These are phyloP conservation scores for Rhizopogon salebrosus DNA, from an alignment of 768 basidiomycete genomes.

Conservation along the genomic window DNA sequence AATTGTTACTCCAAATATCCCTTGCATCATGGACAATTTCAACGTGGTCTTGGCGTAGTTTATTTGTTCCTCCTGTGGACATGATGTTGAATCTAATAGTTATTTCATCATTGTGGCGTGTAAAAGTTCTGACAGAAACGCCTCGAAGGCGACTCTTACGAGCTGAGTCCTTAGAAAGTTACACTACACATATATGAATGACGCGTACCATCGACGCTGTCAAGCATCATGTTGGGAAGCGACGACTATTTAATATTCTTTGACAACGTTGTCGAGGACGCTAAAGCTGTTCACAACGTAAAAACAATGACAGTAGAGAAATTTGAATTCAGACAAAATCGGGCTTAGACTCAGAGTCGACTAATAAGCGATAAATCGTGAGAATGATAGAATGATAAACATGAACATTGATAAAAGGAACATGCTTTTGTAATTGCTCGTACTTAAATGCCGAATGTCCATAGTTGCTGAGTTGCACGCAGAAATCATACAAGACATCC, in stretches of 20 bases:
- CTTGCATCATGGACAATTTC: not conserved
- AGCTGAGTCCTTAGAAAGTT: not conserved
- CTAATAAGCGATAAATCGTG: not conserved
- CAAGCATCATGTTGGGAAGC: not conserved
- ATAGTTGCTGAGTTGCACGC: not conserved
- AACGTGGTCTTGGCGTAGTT: not conserved
- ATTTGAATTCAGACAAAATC: too few relatives aligned
- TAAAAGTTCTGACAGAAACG: not conserved
- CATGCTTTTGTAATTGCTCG: too few relatives aligned
- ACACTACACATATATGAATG: not conserved
- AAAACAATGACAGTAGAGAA: not conserved
- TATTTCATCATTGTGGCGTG: not conserved
- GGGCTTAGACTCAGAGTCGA: not conserved
- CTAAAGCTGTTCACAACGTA: not conserved
- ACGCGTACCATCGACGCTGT: not conserved
- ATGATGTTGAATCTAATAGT: not conserved
- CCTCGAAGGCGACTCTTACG: not conserved
- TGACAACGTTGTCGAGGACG: not conserved
- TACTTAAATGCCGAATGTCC: too few relatives aligned
- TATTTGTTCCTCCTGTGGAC: not conserved
- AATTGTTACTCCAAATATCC: not conserved
- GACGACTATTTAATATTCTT: not conserved
- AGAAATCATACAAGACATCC: constrained; percentile 60
- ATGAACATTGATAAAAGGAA: not conserved
- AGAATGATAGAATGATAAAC: not conserved